Conservation (phyloP, 345 rosid genomes). For the Eucalyptus marginata region DNA sequence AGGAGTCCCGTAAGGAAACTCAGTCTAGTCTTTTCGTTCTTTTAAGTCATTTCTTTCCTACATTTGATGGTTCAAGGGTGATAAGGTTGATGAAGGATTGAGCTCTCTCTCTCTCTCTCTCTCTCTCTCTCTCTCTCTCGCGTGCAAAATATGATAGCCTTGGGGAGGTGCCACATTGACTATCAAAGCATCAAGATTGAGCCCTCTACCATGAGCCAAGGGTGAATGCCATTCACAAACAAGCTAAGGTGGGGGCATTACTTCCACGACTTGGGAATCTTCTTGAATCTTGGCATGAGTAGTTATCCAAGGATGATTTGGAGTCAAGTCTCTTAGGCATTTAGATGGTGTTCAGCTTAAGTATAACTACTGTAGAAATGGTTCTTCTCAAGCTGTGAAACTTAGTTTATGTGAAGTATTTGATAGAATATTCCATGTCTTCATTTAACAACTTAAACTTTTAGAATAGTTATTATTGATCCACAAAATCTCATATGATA, state of each 20-base stretch:
- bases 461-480: too few species aligned
- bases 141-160: neutral
- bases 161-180: neutral
- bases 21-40: neutral
- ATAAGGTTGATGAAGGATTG: neutral
- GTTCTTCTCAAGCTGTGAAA: neutral
- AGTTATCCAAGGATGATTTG: neutral
- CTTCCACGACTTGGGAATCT: neutral
- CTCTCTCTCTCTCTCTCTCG: neutral
- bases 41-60: neutral
- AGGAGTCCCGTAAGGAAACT: neutral
- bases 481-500: neutral
- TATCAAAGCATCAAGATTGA: neutral
- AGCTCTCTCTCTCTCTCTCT: neutral
- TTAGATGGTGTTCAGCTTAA: neutral
- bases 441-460: neutral
- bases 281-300: neutral
- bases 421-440: neutral
- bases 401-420: neutral
- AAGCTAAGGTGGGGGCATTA: neutral
- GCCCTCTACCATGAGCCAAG: neutral
- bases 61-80: neutral
- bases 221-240: neutral
- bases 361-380: neutral
- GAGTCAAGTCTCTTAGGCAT: neutral